Evolutionary conservation across 352 stramenopile species (phyloP).

Genomic region (Globisporangium spinosum): DNA sequence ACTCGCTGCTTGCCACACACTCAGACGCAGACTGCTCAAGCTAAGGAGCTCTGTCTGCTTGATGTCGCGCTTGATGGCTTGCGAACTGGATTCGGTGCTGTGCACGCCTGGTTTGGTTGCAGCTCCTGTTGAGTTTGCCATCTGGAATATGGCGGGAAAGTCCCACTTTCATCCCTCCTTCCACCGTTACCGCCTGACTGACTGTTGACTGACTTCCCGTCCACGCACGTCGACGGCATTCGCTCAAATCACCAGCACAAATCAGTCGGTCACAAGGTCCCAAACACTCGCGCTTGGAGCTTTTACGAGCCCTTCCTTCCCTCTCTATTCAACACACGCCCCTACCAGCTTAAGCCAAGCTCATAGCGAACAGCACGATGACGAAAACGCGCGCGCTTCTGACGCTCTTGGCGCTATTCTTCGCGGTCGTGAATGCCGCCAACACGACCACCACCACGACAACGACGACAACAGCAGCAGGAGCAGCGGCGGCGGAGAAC

Average conservation of each 20-base stretch:
- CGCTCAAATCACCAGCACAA: neutral
- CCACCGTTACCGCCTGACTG: neutral
- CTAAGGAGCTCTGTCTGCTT: too few relatives aligned
- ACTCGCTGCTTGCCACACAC: neutral
- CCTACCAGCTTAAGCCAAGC: neutral
- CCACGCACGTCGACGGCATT: neutral
- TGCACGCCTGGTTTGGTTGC: neutral
- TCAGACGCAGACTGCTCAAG: too few relatives aligned
- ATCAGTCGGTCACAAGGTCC: neutral
- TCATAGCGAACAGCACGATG: neutral
- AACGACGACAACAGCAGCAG: neutral
- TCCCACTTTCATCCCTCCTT: neutral
- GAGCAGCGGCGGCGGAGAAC: neutral
- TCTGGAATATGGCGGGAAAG: neutral
- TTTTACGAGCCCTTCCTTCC: neutral
- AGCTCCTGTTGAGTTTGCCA: neutral
- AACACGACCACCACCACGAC: slow-evolving; percentile 13
- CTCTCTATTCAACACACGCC: neutral
- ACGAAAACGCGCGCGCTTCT: neutral
- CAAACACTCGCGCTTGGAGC: neutral
- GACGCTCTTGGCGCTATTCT: slow-evolving; percentile 3
- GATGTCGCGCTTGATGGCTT: too few relatives aligned
- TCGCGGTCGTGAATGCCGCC: neutral
- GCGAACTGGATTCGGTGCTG: neutral
- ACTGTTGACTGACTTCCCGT: neutral